Evolutionary conservation across 176 grass and related monocot genomes (phyloP).

Genomic region (Canna indica): DNA sequence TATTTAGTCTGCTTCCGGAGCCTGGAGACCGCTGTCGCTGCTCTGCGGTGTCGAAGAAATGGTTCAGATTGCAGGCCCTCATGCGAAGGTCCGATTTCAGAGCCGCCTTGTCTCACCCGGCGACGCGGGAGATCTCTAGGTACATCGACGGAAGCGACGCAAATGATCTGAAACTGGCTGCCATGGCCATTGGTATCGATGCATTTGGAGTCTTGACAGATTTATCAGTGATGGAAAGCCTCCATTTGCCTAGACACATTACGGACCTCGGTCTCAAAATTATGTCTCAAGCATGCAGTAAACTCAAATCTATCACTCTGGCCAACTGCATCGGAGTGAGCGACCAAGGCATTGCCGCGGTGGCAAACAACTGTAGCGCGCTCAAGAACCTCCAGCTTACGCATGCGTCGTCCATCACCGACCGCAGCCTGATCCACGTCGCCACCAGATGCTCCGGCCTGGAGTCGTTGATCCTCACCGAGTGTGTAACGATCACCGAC

Average conservation of each 20-base stretch:
- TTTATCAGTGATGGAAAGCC: background rate
- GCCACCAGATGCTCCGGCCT: background rate
- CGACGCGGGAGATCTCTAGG: background rate
- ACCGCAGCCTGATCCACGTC: background rate
- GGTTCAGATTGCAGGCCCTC: background rate
- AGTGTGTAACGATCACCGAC: background rate
- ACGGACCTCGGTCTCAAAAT: background rate
- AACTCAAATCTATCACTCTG: background rate
- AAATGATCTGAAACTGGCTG: background rate
- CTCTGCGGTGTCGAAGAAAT: slow-evolving; percentile 10
- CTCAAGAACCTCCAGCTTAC: background rate
- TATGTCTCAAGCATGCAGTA: background rate
- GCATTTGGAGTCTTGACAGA: background rate
- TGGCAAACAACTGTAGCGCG: background rate
- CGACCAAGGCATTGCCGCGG: background rate
- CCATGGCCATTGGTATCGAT: background rate
- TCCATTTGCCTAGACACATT: background rate
- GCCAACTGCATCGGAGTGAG: background rate
- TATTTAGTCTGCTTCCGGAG: background rate
- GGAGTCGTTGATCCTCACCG: background rate
- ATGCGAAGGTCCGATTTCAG: slow-evolving; percentile 8
- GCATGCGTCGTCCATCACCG: background rate
- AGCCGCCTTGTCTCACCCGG: background rate
- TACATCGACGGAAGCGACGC: background rate
- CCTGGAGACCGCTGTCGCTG: background rate